Conservation (phyloP, 1,284 basidiomycete species). For the Athelia psychrophila region DNA sequence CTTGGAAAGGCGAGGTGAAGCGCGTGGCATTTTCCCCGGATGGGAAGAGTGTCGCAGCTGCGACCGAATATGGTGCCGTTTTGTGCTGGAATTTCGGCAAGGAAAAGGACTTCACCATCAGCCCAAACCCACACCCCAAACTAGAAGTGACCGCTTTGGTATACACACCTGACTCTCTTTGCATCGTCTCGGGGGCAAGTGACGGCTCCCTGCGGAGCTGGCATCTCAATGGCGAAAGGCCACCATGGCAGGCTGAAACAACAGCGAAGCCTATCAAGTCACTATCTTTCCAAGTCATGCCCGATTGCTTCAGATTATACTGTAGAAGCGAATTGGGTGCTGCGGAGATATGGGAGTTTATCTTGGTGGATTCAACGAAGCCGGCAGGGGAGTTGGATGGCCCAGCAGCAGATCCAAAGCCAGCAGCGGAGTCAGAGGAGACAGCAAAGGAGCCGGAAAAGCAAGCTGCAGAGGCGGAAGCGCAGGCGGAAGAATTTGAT, state of each 20-base stretch:
- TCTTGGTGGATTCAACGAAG: too few relatives aligned
- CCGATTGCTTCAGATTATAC: not conserved
- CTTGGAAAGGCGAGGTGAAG: not conserved
- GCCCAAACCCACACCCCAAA: not conserved
- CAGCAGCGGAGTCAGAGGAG: too few relatives aligned
- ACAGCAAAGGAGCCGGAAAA: too few relatives aligned
- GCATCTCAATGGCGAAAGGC: not conserved
- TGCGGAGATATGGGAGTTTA: not conserved
- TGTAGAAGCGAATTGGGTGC: not conserved
- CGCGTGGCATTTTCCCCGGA: not conserved
- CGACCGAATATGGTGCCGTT: not conserved
- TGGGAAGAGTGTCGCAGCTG: not conserved
- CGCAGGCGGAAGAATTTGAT: too few relatives aligned
- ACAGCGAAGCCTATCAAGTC: not conserved
- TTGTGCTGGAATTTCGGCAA: not conserved
- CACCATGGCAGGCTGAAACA: not conserved
- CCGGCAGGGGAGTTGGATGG: too few relatives aligned
- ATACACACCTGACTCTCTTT: not conserved
- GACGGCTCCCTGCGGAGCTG: not conserved
- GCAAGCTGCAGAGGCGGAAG: too few relatives aligned
- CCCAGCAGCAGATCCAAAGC: too few relatives aligned
- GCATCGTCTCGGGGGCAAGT: not conserved
- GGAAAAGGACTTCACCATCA: not conserved
- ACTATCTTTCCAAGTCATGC: not conserved
- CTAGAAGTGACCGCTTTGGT: not conserved